Conservation (phyloP, 768 basidiomycete genomes). For the Mycena alexandri region DNA sequence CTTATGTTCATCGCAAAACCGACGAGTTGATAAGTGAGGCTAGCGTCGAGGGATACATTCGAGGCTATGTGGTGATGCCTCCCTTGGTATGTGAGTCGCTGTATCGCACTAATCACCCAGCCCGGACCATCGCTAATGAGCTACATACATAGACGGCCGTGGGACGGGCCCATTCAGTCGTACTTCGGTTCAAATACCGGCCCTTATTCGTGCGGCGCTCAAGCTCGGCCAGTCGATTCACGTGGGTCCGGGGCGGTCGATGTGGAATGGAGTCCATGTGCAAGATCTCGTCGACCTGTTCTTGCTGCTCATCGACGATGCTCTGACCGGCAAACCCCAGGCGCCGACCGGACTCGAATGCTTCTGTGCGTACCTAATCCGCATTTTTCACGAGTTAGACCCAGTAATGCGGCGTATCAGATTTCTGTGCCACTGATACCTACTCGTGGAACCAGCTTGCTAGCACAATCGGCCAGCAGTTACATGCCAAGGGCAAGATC, state of each 20-base stretch:
- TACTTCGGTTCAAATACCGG: slow-evolving; percentile 38
- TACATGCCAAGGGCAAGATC: slow-evolving; percentile 33
- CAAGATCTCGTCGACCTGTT: slow-evolving; percentile 41
- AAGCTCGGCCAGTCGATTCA: slow-evolving; percentile 29
- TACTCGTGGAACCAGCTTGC: slow-evolving; percentile 35
- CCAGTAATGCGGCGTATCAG: background rate
- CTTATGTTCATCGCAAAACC: slow-evolving; percentile 35
- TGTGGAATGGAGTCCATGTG: slow-evolving; percentile 39
- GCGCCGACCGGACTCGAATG: slow-evolving; percentile 35
- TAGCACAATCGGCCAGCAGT: slow-evolving; percentile 21
- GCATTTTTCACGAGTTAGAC: too few relatives aligned
- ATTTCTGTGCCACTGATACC: slow-evolving; percentile 35
- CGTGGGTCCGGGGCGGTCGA: slow-evolving; percentile 31
- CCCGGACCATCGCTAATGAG: background rate
- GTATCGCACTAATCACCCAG: background rate
- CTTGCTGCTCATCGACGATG: slow-evolving; percentile 47
- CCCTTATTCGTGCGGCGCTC: slow-evolving; percentile 36
- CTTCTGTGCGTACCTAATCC: slow-evolving; percentile 28
- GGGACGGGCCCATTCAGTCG: slow-evolving; percentile 37
- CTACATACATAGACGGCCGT: slow-evolving; percentile 30
- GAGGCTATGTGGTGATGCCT: slow-evolving; percentile 37
- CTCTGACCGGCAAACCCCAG: slow-evolving; percentile 29
- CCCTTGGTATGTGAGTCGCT: slow-evolving; percentile 31
- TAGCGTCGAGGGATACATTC: slow-evolving; percentile 33
- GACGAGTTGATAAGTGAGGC: slow-evolving; percentile 31